Conservation (phyloP, 2,329 filamentous ascomycete species). For the Fusarium irregulare region DNA sequence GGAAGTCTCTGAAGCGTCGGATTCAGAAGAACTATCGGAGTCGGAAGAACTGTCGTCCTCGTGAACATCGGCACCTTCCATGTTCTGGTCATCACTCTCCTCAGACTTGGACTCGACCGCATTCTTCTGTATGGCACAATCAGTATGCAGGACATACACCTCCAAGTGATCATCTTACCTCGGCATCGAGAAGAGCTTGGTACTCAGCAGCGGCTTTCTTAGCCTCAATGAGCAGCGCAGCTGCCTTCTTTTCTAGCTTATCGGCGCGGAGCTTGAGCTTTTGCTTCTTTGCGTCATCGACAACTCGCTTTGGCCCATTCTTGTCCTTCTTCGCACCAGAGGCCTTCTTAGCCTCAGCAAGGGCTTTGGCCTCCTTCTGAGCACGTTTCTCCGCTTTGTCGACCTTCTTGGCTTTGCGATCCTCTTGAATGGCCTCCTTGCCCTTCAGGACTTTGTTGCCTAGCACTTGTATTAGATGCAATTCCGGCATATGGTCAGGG, state of each 20-base stretch:
- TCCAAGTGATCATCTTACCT: slow-evolving; percentile 29
- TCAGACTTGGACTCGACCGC: slow-evolving; percentile 30
- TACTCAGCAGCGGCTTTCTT: slow-evolving; percentile 50
- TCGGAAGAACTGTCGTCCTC: not conserved
- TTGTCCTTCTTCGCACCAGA: slow-evolving; percentile 31
- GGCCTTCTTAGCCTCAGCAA: slow-evolving; percentile 50
- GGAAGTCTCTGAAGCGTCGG: slow-evolving; percentile 38
- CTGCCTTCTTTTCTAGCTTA: slow-evolving; percentile 47
- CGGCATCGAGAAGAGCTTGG: slow-evolving; percentile 41
- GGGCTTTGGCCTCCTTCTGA: slow-evolving; percentile 50
- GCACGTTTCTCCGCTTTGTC: slow-evolving; percentile 53
- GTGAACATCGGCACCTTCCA: not conserved
- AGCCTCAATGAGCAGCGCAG: slow-evolving; percentile 56
- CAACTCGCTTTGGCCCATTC: slow-evolving; percentile 38
- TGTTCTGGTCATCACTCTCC: slow-evolving; percentile 20
- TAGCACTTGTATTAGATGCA: slow-evolving; percentile 7
- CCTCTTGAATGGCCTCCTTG: slow-evolving; percentile 33
- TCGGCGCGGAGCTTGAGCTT: slow-evolving; percentile 54
- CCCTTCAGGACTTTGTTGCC: slow-evolving; percentile 25
- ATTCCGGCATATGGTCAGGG: too few relatives aligned
- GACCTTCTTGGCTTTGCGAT: slow-evolving; percentile 53
- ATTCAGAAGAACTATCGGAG: slow-evolving; percentile 35
- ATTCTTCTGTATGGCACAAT: slow-evolving; percentile 14
- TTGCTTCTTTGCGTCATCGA: slow-evolving; percentile 54
- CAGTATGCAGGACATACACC: slow-evolving; percentile 1